Base-by-base conservation (phyloP, 2,329 filamentous ascomycete genomes). In the Zymoseptoria tritici region DNA sequence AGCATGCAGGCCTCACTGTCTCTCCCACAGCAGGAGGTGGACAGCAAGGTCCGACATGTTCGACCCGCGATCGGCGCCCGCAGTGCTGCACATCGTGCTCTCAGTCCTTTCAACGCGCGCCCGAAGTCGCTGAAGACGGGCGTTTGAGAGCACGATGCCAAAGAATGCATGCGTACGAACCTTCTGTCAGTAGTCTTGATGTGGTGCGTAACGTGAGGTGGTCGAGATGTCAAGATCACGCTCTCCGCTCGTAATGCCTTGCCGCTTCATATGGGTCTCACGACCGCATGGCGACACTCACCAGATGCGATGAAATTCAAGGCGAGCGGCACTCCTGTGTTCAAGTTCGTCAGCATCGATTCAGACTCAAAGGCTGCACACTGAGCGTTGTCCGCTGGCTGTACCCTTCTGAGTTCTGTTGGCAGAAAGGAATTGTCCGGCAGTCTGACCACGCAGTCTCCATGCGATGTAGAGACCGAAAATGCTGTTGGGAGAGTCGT, bases 291-390 rank as follows among this genome's bases (percentile, higher is more conserved):
- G 63, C 68, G 64, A 66, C 76, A 93, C 90, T 93, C 85, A 94
- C 90, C 89, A 80, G 89, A 90, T 75, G 90, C 90, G 79, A 94
- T 89, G 80, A 94, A 94, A 79, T 94, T 94, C 73, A 94, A 81
- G 75, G 90, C 89, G 76, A 94, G 79, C 68, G 90, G 90, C 66
- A 91, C 78, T 66, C 88, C 90, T 94, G 70, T 21, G 61, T 46
- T 46, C 16, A 5, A 16, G 2, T n/a, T n/a, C 5, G 36, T 46
- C 36, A 46, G 36, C 36, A 46, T 46, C 36, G 36, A 16, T n/a
- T 11, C 13, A 46, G 13, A 46, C 3, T 46, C 13, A n/a, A 42
- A 42, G 36, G 11, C 9, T 46, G 13, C 36, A 7, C 36, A 46
- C 36, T 46, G 11, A 11, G 36, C 36, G 36, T 4, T 51, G 13